phyloP scores from a whole-genome alignment of 768 basidiomycete genomes.

The Agaricus sinodeliciosus region DNA sequence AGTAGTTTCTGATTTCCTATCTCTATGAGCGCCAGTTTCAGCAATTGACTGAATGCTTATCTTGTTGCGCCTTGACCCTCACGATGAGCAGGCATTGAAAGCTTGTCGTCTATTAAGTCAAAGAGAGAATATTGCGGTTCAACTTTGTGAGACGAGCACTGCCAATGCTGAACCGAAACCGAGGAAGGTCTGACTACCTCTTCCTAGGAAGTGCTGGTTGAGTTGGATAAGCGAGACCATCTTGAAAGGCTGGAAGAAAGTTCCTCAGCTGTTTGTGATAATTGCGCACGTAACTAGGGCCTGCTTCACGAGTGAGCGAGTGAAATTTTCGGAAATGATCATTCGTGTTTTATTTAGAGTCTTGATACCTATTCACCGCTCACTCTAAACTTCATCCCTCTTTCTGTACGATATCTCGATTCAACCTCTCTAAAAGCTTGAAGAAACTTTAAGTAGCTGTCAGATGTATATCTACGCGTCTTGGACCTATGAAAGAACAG shows the following conservation, averaged over 20 bases:
- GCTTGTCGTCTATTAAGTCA: slow-evolving; percentile 87
- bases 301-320: slow-evolving; percentile 29
- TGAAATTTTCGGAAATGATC: background rate
- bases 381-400: too few relatives aligned
- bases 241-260: slow-evolving; percentile 90
- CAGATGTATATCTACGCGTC: too few relatives aligned
- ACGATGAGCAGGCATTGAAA: slow-evolving; percentile 44
- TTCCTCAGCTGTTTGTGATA: slow-evolving; percentile 77
- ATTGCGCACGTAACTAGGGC: slow-evolving; percentile 76
- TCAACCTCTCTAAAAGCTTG: too few relatives aligned
- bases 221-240: slow-evolving; percentile 82
- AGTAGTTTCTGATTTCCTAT: too few relatives aligned
- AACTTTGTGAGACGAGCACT: slow-evolving; percentile 81
- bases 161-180: too few relatives aligned
- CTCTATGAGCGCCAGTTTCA: slow-evolving; percentile 79
- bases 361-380: background rate
- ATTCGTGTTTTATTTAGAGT: background rate
- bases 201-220: slow-evolving; percentile 74
- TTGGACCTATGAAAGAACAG: background rate
- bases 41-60: slow-evolving; percentile 89
- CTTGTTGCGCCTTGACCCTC: slow-evolving; percentile 59
- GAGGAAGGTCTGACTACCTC: too few relatives aligned
- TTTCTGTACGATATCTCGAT: too few relatives aligned
- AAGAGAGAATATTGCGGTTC: slow-evolving; percentile 90
- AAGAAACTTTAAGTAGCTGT: too few relatives aligned